Evolutionary conservation across 1,139 yeast species (phyloP), one percentile per base, ranked within the genome.

Genomic region (Pichia sp.): DNA sequence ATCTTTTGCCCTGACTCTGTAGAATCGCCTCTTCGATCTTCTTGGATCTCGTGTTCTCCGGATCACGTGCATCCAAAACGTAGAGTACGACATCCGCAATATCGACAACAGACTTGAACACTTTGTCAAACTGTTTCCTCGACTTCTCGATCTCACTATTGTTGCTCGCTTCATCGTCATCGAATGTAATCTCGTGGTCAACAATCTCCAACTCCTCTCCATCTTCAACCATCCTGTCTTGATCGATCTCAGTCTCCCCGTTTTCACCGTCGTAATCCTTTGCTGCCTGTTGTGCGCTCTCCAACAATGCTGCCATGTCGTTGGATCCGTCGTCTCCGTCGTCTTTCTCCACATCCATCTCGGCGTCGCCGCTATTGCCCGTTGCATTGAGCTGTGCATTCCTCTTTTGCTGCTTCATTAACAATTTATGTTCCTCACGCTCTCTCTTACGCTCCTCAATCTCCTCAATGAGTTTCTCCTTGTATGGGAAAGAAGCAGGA

Each of bases 21-120:
- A 91, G 73, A 40, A 93, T 91, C 1, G 95, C 88, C 66, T 88
- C 86, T 73, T 93, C 99, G 40, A 93, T 95, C 66, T 82, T 88
- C 66, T 83, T 82, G 12, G 97, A 90, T 66, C 99, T 81, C 4
- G 99, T 93, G 34, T 91, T 83, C 68, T 88, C 96, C 49, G 99
- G 99, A 70, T 93, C 97, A 70, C 99, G 83, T 3, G 99, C 96
- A 71, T 93, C 99, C 65, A 93, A 74, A 22, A 93, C 97, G 63
- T 95, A 93, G 52, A 93, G 75, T 28, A 93, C 76, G 53, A 93
- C 97, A 70, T 91, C 98, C 1, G 96, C 76, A 28, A 90, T 84
- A 54, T 89, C 97, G 46, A 91, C 91, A 41, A 84, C 90, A 4
- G 83, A 72, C 66, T 84, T 85, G 74, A 86, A 85, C 48, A 91